phyloP scores from a whole-genome alignment of 2,329 filamentous ascomycete species.

The Lachnellula suecica region DNA sequence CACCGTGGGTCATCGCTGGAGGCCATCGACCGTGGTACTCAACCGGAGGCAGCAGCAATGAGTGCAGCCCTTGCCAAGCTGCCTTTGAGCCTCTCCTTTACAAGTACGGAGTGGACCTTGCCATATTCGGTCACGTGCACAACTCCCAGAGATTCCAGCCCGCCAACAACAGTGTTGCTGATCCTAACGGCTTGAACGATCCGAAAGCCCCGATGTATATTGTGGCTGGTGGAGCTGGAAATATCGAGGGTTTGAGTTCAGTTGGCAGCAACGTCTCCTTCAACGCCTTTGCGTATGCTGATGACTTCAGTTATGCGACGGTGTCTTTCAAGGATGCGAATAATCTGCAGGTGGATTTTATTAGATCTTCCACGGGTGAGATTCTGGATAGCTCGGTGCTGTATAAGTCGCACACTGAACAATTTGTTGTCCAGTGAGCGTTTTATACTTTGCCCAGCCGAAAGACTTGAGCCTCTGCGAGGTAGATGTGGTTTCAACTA shows the following conservation, averaged over 20 bases:
- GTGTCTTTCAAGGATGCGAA: background rate
- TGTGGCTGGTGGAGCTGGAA: slow-evolving; percentile 31
- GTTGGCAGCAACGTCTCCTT: slow-evolving; percentile 42
- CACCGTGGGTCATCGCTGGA: slow-evolving; percentile 27
- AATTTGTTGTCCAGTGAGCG: background rate
- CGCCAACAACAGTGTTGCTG: slow-evolving; percentile 14
- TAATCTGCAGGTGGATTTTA: background rate
- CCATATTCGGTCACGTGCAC: slow-evolving; percentile 46
- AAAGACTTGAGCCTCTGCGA: background rate
- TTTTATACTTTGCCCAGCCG: background rate
- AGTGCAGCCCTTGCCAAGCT: slow-evolving; percentile 39
- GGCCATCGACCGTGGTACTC: slow-evolving; percentile 29
- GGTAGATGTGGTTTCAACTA: background rate
- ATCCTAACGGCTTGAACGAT: slow-evolving; percentile 20
- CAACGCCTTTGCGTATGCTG: slow-evolving; percentile 44
- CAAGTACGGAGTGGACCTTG: slow-evolving; percentile 45
- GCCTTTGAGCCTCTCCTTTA: slow-evolving; percentile 47
- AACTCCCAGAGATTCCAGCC: slow-evolving; percentile 41
- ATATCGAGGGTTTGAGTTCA: slow-evolving; percentile 33
- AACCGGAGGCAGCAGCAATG: slow-evolving; percentile 10
- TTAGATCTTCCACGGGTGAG: background rate
- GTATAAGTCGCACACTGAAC: background rate
- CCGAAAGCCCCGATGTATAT: slow-evolving; percentile 31
- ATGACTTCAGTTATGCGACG: background rate
- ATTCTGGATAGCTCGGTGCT: background rate